phyloP scores from a whole-genome alignment of 331 rosid genomes.

The Saraca asoca region DNA sequence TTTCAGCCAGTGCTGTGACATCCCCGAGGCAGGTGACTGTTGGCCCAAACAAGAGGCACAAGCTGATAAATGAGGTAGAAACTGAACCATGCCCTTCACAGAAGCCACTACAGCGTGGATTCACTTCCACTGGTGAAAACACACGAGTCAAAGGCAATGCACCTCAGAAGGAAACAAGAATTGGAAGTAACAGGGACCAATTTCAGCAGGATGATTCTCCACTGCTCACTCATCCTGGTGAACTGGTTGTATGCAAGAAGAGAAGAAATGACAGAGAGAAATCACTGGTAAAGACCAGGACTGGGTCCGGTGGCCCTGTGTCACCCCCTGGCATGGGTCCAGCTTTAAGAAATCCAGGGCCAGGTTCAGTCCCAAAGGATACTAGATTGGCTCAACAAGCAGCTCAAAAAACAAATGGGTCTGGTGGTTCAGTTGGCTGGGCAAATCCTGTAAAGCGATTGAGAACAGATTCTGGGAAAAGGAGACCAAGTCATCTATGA shows the following conservation, averaged over 20 bases:
- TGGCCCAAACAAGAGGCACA: slow-evolving; percentile 69
- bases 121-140: slow-evolving; percentile 55
- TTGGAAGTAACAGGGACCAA: slow-evolving; percentile 61
- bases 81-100: slow-evolving; percentile 55
- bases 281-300: slow-evolving; percentile 60
- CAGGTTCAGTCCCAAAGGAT: slow-evolving; percentile 61
- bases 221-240: slow-evolving; percentile 86
- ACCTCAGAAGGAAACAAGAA: slow-evolving; percentile 67
- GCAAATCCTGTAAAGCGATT: slow-evolving; percentile 91
- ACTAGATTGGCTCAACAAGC: slow-evolving; percentile 58
- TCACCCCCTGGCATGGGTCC: slow-evolving; percentile 72
- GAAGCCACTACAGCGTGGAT: slow-evolving; percentile 70
- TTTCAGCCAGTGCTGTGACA: slow-evolving; percentile 44
- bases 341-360: slow-evolving; percentile 62
- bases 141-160: slow-evolving; percentile 57
- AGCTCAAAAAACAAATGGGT: slow-evolving; percentile 55
- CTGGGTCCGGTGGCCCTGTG: slow-evolving; percentile 69
- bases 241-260: slow-evolving; percentile 96
- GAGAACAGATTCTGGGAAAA: slow-evolving; percentile 95
- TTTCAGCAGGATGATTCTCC: slow-evolving; percentile 65
- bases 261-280: slow-evolving; percentile 96
- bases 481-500: slow-evolving; percentile 88
- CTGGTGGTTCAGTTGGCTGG: slow-evolving; percentile 80
- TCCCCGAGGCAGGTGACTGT: slow-evolving; percentile 58
- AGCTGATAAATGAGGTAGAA: slow-evolving; percentile 66